phyloP scores from a whole-genome alignment of 345 rosid genomes.

The Noccaea bulbosa region DNA sequence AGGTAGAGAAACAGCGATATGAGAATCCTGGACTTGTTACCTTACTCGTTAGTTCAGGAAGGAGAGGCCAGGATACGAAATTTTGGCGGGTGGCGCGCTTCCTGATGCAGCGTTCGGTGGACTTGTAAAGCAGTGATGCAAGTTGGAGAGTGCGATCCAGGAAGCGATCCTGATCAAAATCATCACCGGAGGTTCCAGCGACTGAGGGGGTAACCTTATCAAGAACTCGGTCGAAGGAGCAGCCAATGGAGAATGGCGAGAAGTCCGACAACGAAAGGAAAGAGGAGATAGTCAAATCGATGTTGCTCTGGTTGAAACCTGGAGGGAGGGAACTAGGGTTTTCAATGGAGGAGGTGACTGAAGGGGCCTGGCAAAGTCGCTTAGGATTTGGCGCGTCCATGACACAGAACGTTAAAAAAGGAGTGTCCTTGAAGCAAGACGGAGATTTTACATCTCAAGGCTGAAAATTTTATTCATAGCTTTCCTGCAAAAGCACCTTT shows the following conservation, averaged over 20 bases:
- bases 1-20: neutral
- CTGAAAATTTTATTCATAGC: slow-evolving; percentile 2
- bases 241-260: slow-evolving; percentile 54
- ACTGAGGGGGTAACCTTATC: slow-evolving; percentile 49
- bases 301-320: slow-evolving; percentile 31
- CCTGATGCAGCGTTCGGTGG: slow-evolving; percentile 66
- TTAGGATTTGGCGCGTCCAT: slow-evolving; percentile 43
- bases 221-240: slow-evolving; percentile 77
- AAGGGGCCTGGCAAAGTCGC: slow-evolving; percentile 27
- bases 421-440: neutral
- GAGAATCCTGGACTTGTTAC: slow-evolving; percentile 42
- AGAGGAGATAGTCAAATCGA: slow-evolving; percentile 38
- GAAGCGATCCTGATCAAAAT: slow-evolving; percentile 59
- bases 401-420: neutral
- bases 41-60: slow-evolving; percentile 82
- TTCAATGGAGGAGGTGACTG: slow-evolving; percentile 20
- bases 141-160: slow-evolving; percentile 73
- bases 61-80: slow-evolving; percentile 71
- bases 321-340: slow-evolving; percentile 15
- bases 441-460: neutral
- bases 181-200: slow-evolving; percentile 28
- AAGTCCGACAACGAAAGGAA: slow-evolving; percentile 42
- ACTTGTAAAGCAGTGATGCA: slow-evolving; percentile 61
- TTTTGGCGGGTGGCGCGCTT: slow-evolving; percentile 76
- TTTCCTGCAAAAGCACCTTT: slow-evolving; percentile 54